Evolutionary conservation across 192 early-diverging fungal species (phyloP).

Genomic region (Funneliformis geosporum): DNA sequence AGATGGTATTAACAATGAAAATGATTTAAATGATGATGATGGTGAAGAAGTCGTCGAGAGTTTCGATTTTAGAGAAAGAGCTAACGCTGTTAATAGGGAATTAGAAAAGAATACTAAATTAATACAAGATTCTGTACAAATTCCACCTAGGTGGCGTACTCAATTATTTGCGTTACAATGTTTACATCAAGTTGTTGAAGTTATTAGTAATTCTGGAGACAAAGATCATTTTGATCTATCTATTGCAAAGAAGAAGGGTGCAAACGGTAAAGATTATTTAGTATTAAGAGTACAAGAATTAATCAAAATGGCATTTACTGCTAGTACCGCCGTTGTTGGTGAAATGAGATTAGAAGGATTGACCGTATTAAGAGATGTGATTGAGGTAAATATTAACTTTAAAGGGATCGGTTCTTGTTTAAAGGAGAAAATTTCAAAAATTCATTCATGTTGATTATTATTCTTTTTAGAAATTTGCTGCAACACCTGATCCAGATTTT

Average conservation of each 20-base stretch:
- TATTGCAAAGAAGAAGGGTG: conserved; percentile 54
- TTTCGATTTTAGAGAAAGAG: conserved; percentile 1
- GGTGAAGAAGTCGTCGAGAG: conserved; percentile 33
- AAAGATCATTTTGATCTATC: conserved; percentile 71
- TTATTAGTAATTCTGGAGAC: conserved; percentile 56
- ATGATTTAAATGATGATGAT: conserved; percentile 33
- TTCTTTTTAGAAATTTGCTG: conserved; percentile 56
- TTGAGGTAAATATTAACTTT: conserved; percentile 50
- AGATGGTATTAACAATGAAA: conserved; percentile 49
- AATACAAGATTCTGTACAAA: conserved; percentile 31
- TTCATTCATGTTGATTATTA: neutral
- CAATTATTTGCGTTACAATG: conserved; percentile 80
- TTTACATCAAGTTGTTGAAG: conserved; percentile 64
- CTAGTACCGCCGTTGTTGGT: conserved; percentile 75
- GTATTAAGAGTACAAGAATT: conserved; percentile 81
- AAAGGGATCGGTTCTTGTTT: neutral
- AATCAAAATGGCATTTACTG: conserved; percentile 87
- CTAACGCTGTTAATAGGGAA: neutral
- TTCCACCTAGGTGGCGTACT: conserved; percentile 73
- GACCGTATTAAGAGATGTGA: conserved; percentile 71
- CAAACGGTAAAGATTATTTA: conserved; percentile 67
- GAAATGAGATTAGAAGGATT: conserved; percentile 81
- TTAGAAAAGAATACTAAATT: conserved; percentile 9
- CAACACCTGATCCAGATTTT: conserved; percentile 86
- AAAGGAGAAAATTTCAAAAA: conserved; percentile 13